Conservation (phyloP, 2,329 filamentous ascomycete species). For the Sporothrix variecibatus region DNA sequence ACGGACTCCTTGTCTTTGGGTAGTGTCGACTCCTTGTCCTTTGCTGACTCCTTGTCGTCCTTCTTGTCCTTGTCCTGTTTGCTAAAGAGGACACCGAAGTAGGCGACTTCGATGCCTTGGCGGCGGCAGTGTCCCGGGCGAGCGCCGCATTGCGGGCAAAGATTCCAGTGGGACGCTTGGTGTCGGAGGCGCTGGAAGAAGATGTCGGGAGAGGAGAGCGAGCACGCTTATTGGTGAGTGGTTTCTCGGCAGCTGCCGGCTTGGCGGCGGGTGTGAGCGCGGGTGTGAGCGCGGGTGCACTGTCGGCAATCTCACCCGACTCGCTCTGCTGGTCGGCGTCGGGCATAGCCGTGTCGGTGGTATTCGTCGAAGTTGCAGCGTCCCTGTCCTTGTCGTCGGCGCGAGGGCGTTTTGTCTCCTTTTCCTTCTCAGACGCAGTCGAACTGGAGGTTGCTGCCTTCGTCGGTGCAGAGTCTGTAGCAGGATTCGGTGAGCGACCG, state of each 20-base stretch:
- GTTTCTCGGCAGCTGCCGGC: background rate
- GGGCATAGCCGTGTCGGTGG: constrained; percentile 38
- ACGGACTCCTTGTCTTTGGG: background rate
- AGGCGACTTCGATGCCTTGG: background rate
- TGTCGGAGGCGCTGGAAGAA: constrained; percentile 12
- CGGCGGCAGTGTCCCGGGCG: background rate
- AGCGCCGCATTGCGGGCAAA: constrained; percentile 20
- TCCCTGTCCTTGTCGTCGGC: constrained; percentile 59
- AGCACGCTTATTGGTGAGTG: background rate
- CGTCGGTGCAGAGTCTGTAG: constrained; percentile 47
- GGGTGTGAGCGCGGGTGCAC: constrained; percentile 28
- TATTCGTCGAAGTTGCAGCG: constrained; percentile 44
- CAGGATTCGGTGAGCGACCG: constrained; percentile 38
- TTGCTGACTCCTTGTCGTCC: background rate
- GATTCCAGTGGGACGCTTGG: constrained; percentile 18
- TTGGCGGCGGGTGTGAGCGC: background rate
- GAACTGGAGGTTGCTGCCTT: constrained; percentile 35
- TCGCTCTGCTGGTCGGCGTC: constrained; percentile 47
- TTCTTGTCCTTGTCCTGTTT: background rate
- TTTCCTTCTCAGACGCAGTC: constrained; percentile 43
- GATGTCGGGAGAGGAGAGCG: background rate
- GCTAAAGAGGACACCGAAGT: background rate
- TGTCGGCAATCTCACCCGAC: constrained; percentile 49
- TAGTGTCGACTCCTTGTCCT: background rate
- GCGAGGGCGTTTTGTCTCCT: constrained; percentile 51